Conservation (phyloP, 1,284 basidiomycete species). For the Earliella scabrosa region DNA sequence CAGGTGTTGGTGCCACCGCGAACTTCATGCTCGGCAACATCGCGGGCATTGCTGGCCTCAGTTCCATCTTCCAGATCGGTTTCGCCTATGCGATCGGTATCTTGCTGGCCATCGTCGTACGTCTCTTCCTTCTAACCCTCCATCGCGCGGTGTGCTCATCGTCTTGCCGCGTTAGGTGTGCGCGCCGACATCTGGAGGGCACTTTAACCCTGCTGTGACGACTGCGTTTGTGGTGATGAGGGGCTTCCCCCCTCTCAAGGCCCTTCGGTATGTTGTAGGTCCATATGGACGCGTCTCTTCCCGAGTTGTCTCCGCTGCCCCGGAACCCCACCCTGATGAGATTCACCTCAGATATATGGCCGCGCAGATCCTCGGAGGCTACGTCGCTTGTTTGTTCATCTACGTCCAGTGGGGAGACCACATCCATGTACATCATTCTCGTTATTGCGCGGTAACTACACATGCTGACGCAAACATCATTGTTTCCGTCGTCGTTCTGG, state of each 20-base stretch:
- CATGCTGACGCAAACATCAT: not conserved
- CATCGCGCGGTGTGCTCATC: not conserved
- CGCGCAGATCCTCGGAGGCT: constrained; percentile 65
- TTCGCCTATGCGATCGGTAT: constrained; percentile 65
- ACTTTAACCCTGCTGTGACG: constrained; percentile 66
- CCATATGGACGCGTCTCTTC: not conserved
- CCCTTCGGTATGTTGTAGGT: constrained; percentile 42
- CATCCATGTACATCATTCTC: constrained; percentile 39
- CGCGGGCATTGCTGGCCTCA: constrained; percentile 40
- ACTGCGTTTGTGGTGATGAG: constrained; percentile 56
- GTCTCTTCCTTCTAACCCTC: not conserved
- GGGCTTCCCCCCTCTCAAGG: constrained; percentile 59
- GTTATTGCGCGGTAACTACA: not conserved
- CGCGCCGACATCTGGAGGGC: constrained; percentile 60
- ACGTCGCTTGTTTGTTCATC: constrained; percentile 59
- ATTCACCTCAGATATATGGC: constrained; percentile 55
- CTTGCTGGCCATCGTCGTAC: constrained; percentile 51
- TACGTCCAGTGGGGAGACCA: constrained; percentile 65
- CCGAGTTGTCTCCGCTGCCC: not conserved
- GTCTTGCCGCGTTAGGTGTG: constrained; percentile 37
- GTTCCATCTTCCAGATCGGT: constrained; percentile 63
- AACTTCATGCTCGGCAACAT: constrained; percentile 54
- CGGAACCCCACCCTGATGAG: not conserved
- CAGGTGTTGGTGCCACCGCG: constrained; percentile 65
- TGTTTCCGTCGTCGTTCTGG: not conserved